Evolutionary conservation across 768 basidiomycete genomes (phyloP).

Genomic region (Mrakia blollopis): DNA sequence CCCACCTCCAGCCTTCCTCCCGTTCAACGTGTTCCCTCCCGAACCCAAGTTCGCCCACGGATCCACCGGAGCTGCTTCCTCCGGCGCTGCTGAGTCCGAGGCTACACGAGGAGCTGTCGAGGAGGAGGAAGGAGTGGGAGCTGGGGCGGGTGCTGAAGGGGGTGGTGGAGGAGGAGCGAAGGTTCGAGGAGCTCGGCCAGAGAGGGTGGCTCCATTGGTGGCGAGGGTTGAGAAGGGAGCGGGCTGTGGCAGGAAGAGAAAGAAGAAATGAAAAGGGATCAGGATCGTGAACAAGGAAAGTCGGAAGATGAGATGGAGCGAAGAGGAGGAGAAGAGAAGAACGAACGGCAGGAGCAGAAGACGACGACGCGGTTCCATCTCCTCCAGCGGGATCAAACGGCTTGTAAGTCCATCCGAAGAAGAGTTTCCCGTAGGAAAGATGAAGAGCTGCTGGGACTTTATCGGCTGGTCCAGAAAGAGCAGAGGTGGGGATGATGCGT

Average conservation of each 20-base stretch:
- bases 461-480: slow-evolving; percentile 59
- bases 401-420: slow-evolving; percentile 87
- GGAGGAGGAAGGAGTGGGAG: background rate
- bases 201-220: slow-evolving; percentile 25
- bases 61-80: slow-evolving; percentile 41
- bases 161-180: background rate
- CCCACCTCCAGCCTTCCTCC: slow-evolving; percentile 58
- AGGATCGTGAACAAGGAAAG: slow-evolving; percentile 34
- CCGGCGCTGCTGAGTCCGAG: slow-evolving; percentile 18
- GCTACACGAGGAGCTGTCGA: slow-evolving; percentile 18
- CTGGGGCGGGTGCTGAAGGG: slow-evolving; percentile 39
- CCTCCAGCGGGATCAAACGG: slow-evolving; percentile 45
- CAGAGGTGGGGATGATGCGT: slow-evolving; percentile 74
- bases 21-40: slow-evolving; percentile 38
- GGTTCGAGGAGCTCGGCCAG: slow-evolving; percentile 26
- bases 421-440: slow-evolving; percentile 86
- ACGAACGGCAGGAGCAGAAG: slow-evolving; percentile 34
- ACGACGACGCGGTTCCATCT: slow-evolving; percentile 31
- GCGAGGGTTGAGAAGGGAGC: slow-evolving; percentile 18
- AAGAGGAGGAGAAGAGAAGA: slow-evolving; percentile 49
- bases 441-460: slow-evolving; percentile 86
- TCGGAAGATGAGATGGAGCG: slow-evolving; percentile 33
- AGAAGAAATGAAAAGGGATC: background rate
- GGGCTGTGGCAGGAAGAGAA: background rate
- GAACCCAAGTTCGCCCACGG: slow-evolving; percentile 47